Conservation (phyloP, 257 asterid species). For the Galeopsis tetrahit region DNA sequence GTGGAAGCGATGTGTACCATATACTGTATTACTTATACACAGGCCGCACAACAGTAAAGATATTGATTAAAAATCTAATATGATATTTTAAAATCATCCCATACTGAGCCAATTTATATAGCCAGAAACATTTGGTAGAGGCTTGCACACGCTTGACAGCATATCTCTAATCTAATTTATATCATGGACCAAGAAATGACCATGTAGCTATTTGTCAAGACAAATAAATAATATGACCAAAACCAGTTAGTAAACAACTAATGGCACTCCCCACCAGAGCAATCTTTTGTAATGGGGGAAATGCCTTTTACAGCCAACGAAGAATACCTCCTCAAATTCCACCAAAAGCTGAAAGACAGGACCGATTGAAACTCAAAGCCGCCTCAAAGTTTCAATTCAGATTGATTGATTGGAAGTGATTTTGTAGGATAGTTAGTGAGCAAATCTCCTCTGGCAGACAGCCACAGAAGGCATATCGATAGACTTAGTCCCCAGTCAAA, state of each 20-base stretch:
- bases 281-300: not conserved
- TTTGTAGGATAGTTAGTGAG: conserved; percentile 34
- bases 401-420: conserved; percentile 1
- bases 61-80: conserved; percentile 1
- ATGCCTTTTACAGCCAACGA: not conserved
- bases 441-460: conserved; percentile 44
- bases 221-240: not conserved
- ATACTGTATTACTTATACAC: not conserved
- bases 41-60: not conserved
- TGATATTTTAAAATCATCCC: conserved; percentile 16
- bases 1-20: conserved; percentile 1
- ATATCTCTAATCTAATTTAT: not conserved
- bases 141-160: conserved; percentile 4
- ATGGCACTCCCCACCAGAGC: conserved; percentile 11
- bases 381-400: conserved; percentile 20
- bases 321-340: conserved; percentile 10
- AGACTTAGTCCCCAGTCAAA: not conserved
- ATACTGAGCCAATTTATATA: not conserved
- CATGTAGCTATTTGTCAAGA: not conserved
- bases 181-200: conserved; percentile 10
- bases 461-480: conserved; percentile 7
- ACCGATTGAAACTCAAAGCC: not conserved
- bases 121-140: conserved; percentile 1
- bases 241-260: conserved; percentile 19
- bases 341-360: conserved; percentile 15